Percentiles rank a stretch among this genome's conserved stretches.
Evolutionary conservation across 371 early-diverging fungal genomes (phyloP).

Genomic region (Mortierella sp.): DNA sequence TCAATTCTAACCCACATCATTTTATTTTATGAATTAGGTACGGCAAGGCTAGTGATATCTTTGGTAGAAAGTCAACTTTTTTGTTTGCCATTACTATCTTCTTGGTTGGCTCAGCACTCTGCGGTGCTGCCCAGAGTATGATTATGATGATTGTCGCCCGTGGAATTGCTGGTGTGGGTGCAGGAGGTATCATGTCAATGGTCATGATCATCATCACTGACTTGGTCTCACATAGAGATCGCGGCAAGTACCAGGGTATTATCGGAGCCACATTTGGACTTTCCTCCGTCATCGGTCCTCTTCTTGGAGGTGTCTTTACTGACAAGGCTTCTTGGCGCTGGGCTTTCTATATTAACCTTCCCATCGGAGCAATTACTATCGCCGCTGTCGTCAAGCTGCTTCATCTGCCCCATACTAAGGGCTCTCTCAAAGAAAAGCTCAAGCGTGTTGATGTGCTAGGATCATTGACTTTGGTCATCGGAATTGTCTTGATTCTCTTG

Average conservation of each 20-base stretch:
- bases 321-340: conserved; percentile 77
- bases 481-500: conserved; percentile 63
- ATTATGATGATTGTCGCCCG: conserved; percentile 72
- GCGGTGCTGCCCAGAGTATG: conserved; percentile 77
- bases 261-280: conserved; percentile 64
- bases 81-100: conserved; percentile 72
- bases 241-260: conserved; percentile 63
- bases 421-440: conserved; percentile 64
- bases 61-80: conserved; percentile 74
- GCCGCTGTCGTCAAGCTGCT: conserved; percentile 59
- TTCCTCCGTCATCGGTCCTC: conserved; percentile 77
- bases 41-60: conserved; percentile 63
- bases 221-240: conserved; percentile 60
- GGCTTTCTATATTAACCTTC: conserved; percentile 74
- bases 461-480: conserved; percentile 55
- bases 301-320: conserved; percentile 77
- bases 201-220: conserved; percentile 66
- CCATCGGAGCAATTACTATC: conserved; percentile 64
- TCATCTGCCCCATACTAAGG: conserved; percentile 52
- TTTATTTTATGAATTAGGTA: conserved; percentile 7
- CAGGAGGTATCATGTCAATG: conserved; percentile 69
- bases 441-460: conserved; percentile 76
- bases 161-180: conserved; percentile 72
- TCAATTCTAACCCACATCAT: background rate
- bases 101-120: conserved; percentile 73